These are phyloP conservation scores for Effrenium voratum DNA, from an alignment of 73 alveolate genomes.

Conservation along the genomic window DNA sequence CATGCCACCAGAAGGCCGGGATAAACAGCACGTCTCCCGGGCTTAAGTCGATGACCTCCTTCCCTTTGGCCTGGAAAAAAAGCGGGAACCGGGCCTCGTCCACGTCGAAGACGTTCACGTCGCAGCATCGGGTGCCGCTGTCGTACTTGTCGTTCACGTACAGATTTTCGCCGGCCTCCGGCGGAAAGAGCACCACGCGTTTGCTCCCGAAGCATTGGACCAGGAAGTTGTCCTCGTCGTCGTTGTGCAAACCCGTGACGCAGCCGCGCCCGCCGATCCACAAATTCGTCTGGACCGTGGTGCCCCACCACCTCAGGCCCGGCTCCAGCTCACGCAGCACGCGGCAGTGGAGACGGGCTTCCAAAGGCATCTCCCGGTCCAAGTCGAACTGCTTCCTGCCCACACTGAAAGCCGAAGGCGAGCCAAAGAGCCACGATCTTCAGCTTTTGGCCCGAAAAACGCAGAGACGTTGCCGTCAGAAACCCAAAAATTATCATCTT, in stretches of 20 bases:
- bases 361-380: not conserved
- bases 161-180: too few relatives aligned
- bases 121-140: too few relatives aligned
- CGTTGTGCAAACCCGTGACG: constrained; percentile 12
- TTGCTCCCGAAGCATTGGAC: too few relatives aligned
- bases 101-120: not conserved
- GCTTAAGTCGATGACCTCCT: not conserved
- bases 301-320: constrained; percentile 29
- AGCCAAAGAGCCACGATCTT: too few relatives aligned
- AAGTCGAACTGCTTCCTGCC: constrained; percentile 25
- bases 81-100: not conserved
- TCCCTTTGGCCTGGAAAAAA: not conserved
- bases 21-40: constrained; percentile 34
- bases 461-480: too few relatives aligned
- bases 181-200: too few relatives aligned
- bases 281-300: not conserved
- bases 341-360: not conserved
- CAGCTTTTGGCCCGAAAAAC: too few relatives aligned
- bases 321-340: not conserved
- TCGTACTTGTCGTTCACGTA: too few relatives aligned
- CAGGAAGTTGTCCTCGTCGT: constrained; percentile 22
- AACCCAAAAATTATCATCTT: too few relatives aligned
- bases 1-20: constrained; percentile 43
- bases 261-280: not conserved
- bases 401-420: too few relatives aligned